Base-by-base conservation (phyloP, 768 basidiomycete species). In the Suillus spraguei region DNA sequence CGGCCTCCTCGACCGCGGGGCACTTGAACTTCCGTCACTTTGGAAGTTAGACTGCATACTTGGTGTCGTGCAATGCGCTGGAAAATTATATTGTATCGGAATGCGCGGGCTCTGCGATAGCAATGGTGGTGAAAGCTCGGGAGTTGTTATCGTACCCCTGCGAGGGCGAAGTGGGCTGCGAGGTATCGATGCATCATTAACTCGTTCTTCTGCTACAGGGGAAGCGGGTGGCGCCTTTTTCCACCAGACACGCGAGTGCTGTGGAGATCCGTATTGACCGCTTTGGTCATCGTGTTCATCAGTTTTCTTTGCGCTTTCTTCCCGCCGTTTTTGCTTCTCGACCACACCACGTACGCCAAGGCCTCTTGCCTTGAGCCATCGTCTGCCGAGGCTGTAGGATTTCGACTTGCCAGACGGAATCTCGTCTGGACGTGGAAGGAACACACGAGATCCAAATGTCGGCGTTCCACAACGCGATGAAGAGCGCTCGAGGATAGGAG, bases 401-500 rank as follows among this genome's bases (percentile, higher is more conserved):
- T 69, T 70, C 6, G 44, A 36, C 39, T 65, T 66, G 14, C 61
- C 42, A 49, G 55, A 65, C 11, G 63, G 66, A 10, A 74, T 60
- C 11, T 74, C 73, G 46, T 76, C 71, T 2, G 68, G 69, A 58
- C 65, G 69, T 11, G 73, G 73, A 7, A 76, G 44, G 17, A 59
- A 41, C n/a, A 65, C 77, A 39, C 80, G 79, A 1, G 87, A 87
- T 16, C 86, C 87, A 66, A 87, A 87, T 1, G 87, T 86, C 11
- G 87, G 86, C 4, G 87, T 87, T 11, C 82, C 85, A 64, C 85
- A 87, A 44, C 85, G 77, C 4, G 85, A 86, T 44, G 77, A 80
- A 24, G 81, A 78, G 24, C 80, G 79, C 52, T 82, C 80, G 13
- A 81, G 73, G 60, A 76, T 71, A 44, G 78, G 67, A 10, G 63